phyloP scores from a whole-genome alignment of 768 basidiomycete genomes.

The Trametes villosa region DNA sequence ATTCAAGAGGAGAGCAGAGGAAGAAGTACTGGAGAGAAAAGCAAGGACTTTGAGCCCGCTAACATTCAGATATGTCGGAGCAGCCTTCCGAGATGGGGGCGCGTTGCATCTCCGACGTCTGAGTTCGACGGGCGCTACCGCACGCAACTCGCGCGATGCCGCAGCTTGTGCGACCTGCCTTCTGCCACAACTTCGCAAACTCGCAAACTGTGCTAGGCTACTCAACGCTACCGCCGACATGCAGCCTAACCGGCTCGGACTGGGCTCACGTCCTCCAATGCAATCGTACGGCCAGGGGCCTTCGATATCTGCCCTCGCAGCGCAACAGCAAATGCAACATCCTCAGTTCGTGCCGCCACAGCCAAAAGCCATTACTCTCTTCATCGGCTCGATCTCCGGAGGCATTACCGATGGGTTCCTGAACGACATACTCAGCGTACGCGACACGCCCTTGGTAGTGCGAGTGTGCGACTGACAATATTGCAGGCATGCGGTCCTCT shows the following conservation, averaged over 20 bases:
- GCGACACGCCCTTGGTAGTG: slow-evolving; percentile 33
- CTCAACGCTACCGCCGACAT: slow-evolving; percentile 38
- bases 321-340: slow-evolving; percentile 67
- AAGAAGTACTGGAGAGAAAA: too few relatives aligned
- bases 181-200: neutral
- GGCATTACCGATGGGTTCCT: slow-evolving; percentile 86
- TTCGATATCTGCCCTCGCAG: slow-evolving; percentile 89
- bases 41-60: too few relatives aligned
- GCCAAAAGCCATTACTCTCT: slow-evolving; percentile 77
- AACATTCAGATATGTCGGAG: too few relatives aligned
- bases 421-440: slow-evolving; percentile 74
- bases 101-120: too few relatives aligned
- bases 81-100: too few relatives aligned
- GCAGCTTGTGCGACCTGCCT: neutral
- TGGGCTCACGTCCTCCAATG: slow-evolving; percentile 87
- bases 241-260: slow-evolving; percentile 81
- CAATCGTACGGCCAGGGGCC: slow-evolving; percentile 90
- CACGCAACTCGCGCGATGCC: too few relatives aligned
- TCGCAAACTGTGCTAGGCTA: neutral
- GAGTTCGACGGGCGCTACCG: too few relatives aligned
- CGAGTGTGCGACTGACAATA: neutral
- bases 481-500: slow-evolving; percentile 86
- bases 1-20: too few relatives aligned
- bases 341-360: slow-evolving; percentile 69
- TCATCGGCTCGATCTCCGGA: slow-evolving; percentile 94